A percentile compares a stretch with the other conserved stretches of the same genome.
phyloP scores from a whole-genome alignment of 2,329 filamentous ascomycete genomes.

The Fusarium irregulare region DNA sequence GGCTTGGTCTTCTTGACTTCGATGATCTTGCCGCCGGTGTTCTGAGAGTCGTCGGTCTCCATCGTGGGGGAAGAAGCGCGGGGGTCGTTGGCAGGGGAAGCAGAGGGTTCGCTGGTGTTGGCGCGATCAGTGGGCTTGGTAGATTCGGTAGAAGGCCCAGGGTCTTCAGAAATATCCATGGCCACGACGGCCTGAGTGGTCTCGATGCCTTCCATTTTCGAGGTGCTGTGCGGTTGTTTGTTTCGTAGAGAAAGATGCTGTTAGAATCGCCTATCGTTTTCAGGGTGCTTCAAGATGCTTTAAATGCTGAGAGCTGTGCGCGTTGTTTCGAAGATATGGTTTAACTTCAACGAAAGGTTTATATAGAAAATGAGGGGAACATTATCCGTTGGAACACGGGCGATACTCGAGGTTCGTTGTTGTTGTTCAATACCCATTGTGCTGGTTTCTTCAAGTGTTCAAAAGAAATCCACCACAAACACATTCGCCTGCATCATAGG shows the following conservation, averaged over 20 bases:
- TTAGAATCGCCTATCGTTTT: not conserved
- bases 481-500: slow-evolving; percentile 14
- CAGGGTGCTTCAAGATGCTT: not conserved
- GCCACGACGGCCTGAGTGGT: slow-evolving; percentile 2
- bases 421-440: slow-evolving; percentile 6
- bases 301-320: not conserved
- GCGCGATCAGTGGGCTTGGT: not conserved
- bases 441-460: slow-evolving; percentile 4
- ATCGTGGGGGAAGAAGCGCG: not conserved
- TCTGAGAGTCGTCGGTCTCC: not conserved
- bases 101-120: not conserved
- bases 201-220: slow-evolving; percentile 18
- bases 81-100: not conserved
- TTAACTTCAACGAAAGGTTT: not conserved
- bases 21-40: slow-evolving; percentile 4
- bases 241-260: not conserved
- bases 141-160: not conserved
- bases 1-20: slow-evolving; percentile 14
- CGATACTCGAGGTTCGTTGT: slow-evolving; percentile 3
- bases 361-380: not conserved
- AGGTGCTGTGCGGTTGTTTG: not conserved
- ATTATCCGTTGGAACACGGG: not conserved
- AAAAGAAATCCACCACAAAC: slow-evolving; percentile 5
- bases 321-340: not conserved
- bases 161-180: slow-evolving; percentile 17